Percentiles rank a stretch among this genome's conserved stretches.
phyloP scores from a whole-genome alignment of 2,329 filamentous ascomycete genomes.

The Monosporascus cannonballus region DNA sequence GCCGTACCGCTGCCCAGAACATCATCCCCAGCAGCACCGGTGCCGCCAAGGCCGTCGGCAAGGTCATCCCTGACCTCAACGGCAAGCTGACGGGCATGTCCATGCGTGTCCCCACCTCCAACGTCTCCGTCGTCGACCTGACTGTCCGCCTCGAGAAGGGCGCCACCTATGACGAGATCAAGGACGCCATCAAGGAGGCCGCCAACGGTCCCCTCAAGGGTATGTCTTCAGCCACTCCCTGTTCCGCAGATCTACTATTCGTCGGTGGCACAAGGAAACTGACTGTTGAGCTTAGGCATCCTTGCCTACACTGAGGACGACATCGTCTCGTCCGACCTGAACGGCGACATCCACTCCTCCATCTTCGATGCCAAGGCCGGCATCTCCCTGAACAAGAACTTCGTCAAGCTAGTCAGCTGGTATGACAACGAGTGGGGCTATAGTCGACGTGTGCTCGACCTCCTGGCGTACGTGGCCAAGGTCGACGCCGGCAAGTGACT shows the following conservation, averaged over 20 bases:
- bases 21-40: conserved; percentile 99
- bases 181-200: conserved; percentile 82
- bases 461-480: conserved; percentile 73
- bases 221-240: conserved; percentile 34
- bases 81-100: conserved; percentile 99
- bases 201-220: conserved; percentile 80
- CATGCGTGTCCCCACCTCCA: conserved; percentile 97
- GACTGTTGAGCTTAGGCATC: conserved; percentile 52
- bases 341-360: conserved; percentile 87
- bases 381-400: conserved; percentile 97
- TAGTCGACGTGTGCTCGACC: conserved; percentile 89
- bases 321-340: conserved; percentile 88
- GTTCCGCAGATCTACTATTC: background rate
- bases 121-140: conserved; percentile 98
- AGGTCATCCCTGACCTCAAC: conserved; percentile 96
- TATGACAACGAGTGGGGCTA: conserved; percentile 99
- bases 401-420: conserved; percentile 97
- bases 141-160: conserved; percentile 91
- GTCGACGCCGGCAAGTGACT: conserved; percentile 55
- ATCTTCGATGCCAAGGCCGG: conserved; percentile 99
- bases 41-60: conserved; percentile 99
- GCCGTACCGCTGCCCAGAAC: conserved; percentile 97
- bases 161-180: conserved; percentile 87
- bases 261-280: background rate
- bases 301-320: conserved; percentile 96